These are phyloP conservation scores for Leishmania gerbilli DNA, from an alignment of 208 protist species.

Conservation along the genomic window DNA sequence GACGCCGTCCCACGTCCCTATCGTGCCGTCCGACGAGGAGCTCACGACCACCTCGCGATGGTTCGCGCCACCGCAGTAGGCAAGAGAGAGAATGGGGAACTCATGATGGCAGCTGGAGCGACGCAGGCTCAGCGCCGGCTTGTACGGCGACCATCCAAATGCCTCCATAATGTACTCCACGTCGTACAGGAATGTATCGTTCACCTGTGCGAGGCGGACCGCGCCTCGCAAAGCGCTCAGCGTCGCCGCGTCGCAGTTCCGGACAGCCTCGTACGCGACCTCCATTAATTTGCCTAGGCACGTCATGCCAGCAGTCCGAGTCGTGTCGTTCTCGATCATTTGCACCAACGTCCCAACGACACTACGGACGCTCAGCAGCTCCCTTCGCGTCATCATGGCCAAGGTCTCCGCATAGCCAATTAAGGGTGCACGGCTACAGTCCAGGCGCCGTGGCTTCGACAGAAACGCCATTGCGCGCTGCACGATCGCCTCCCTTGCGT, in stretches of 20 bases:
- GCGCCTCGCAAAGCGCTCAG: slow-evolving; percentile 52
- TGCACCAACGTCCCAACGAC: slow-evolving; percentile 60
- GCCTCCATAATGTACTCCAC: slow-evolving; percentile 89
- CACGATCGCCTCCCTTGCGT: slow-evolving; percentile 66
- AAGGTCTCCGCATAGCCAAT: slow-evolving; percentile 83
- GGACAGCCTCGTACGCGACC: slow-evolving; percentile 59
- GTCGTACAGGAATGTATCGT: slow-evolving; percentile 86
- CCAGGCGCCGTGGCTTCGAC: slow-evolving; percentile 63
- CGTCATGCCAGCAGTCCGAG: slow-evolving; percentile 82
- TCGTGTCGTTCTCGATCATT: slow-evolving; percentile 74
- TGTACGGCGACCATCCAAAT: slow-evolving; percentile 81
- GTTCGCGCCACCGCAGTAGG: slow-evolving; percentile 56
- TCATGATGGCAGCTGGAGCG: slow-evolving; percentile 59
- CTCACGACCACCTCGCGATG: slow-evolving; percentile 79
- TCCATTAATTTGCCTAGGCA: slow-evolving; percentile 88
- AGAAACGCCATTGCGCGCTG: slow-evolving; percentile 72
- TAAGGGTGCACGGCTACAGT: slow-evolving; percentile 75
- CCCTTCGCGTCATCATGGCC: slow-evolving; percentile 62
- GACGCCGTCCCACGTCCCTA: slow-evolving; percentile 79
- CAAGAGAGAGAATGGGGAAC: slow-evolving; percentile 73
- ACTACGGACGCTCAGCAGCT: slow-evolving; percentile 70
- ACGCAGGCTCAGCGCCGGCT: slow-evolving; percentile 48
- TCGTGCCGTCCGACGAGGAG: slow-evolving; percentile 81
- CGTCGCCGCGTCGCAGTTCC: slow-evolving; percentile 56
- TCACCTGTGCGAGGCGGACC: slow-evolving; percentile 63